phyloP scores from a whole-genome alignment of 2,329 filamentous ascomycete species.

The Sporothrix brasiliensis region DNA sequence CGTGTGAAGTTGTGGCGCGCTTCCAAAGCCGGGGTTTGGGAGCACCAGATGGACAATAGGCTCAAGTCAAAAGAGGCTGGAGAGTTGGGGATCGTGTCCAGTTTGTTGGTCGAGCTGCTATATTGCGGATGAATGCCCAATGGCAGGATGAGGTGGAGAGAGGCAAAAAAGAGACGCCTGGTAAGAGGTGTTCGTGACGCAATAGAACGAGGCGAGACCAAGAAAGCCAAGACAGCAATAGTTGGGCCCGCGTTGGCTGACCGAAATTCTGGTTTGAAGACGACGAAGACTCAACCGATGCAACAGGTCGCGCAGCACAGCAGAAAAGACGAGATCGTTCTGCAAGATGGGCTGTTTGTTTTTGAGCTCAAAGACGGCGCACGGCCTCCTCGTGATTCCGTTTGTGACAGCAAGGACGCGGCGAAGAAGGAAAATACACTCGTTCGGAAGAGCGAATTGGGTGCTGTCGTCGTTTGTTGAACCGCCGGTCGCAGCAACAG shows the following conservation, averaged over 20 bases:
- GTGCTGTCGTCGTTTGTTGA: background rate
- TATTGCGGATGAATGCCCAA: conserved; percentile 26
- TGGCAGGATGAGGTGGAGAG: background rate
- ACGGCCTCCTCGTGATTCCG: background rate
- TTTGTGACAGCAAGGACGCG: background rate
- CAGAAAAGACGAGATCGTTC: conserved; percentile 15
- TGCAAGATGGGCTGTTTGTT: conserved; percentile 11
- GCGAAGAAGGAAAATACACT: background rate
- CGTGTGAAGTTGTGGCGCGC: conserved; percentile 14
- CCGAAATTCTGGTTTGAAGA: background rate
- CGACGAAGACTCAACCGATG: background rate
- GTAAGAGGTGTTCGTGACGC: conserved; percentile 3
- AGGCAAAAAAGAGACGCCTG: conserved; percentile 8
- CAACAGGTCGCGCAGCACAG: conserved; percentile 10
- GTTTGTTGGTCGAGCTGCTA: conserved; percentile 20
- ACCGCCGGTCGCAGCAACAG: background rate
- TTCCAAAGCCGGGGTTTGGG: conserved; percentile 9
- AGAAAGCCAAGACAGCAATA: conserved; percentile 10
- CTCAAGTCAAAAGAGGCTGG: conserved; percentile 23
- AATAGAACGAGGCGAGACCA: conserved; percentile 23
- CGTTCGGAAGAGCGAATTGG: background rate
- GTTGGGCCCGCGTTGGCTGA: background rate
- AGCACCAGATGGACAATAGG: conserved; percentile 15
- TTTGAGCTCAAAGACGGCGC: background rate
- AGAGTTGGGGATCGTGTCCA: conserved; percentile 9